These are phyloP conservation scores for Ophiostoma ips DNA, from an alignment of 2,329 filamentous ascomycete genomes.

Conservation along the genomic window DNA sequence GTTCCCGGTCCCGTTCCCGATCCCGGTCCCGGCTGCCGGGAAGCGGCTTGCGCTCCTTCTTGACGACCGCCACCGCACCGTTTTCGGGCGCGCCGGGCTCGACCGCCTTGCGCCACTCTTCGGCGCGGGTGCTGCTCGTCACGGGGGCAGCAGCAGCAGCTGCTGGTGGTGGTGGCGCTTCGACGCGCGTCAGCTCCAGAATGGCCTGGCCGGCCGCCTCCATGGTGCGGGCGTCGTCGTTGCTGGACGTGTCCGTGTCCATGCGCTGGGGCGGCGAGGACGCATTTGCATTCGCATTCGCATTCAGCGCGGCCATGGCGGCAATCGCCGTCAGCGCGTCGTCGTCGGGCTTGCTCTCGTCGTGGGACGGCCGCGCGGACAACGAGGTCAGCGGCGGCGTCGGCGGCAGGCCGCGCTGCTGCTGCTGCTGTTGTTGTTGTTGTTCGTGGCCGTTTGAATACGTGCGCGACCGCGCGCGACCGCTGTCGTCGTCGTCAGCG, in stretches of 20 bases:
- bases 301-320: not conserved
- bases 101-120: slow-evolving; percentile 1
- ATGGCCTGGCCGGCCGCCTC: not conserved
- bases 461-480: not conserved
- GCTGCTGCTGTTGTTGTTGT: too few relatives aligned
- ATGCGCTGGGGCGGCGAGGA: not conserved
- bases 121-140: not conserved
- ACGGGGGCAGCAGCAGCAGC: too few relatives aligned
- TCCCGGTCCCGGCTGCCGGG: not conserved
- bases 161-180: not conserved
- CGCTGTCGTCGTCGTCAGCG: not conserved
- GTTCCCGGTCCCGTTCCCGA: too few relatives aligned
- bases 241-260: not conserved
- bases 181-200: not conserved
- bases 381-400: not conserved
- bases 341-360: not conserved
- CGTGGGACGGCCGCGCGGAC: not conserved
- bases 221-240: not conserved
- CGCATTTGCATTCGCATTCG: too few relatives aligned
- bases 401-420: not conserved
- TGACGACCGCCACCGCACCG: not conserved
- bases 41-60: slow-evolving; percentile 1
- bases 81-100: not conserved
- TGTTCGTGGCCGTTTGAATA: not conserved
- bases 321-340: not conserved